Evolutionary conservation across 345 rosid species (phyloP), one percentile per base, ranked within the genome.

Genomic region (Salix viminalis): DNA sequence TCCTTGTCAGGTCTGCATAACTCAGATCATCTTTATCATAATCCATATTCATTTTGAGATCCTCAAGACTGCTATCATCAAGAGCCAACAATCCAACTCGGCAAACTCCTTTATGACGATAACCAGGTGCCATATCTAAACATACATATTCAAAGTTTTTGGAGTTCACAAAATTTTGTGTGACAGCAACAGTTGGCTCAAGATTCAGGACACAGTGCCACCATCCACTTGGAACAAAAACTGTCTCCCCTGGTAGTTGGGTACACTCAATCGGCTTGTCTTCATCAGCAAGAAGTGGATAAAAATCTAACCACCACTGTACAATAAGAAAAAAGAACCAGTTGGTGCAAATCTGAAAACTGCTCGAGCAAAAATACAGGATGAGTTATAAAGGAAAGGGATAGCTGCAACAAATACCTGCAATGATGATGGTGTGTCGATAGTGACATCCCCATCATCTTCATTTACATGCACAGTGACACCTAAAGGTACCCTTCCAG

Each of bases 221-320:
- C 99, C 97, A 95, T 77, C 99, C 99, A 72, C 94, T 95, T 60
- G 99, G 99, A 86, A 95, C 92, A 86, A 86, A 91, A 76, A 95
- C 89, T 5, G 99, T 95, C 85, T 92, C 99, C 18, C 99, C 99
- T 24, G 99, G 90, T 75, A 84, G 87, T 77, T 91, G 96, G 19
- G 97, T 95, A 77, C 94, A 92, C 75, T 91, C 97, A 77, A 95
- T 91, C 48, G 99, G 99, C 82, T 90, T 95, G 87, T 92, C 97
- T 83, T 87, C 90, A 62, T 91, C 93, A 3, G 97, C 89, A 80
- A 95, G 97, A 83, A 88, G 95, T 32, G 99, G 97, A 84, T 95
- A 95, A 85, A 84, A 91, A 76, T 94, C 97, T 65, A 94, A 85
- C 97, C 99, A 95, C 99, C 99, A 95, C 99, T 95, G 86, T 52